These are phyloP conservation scores for Phyllosticta citriasiana DNA, from an alignment of 2,329 filamentous ascomycete species.

Conservation along the genomic window DNA sequence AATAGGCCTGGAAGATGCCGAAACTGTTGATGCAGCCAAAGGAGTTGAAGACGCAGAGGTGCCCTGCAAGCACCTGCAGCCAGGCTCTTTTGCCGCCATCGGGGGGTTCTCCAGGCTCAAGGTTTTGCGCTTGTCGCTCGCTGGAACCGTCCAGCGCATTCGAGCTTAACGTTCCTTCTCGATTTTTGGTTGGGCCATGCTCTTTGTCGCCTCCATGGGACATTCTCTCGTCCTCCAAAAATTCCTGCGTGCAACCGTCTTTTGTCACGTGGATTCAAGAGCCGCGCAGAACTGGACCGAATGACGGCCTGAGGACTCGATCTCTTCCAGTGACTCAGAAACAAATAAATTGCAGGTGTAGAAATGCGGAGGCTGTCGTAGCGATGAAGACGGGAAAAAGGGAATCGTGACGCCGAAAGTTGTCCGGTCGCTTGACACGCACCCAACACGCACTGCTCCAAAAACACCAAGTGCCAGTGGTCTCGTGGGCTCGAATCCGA, in stretches of 20 bases:
- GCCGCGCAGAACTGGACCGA: too few species aligned
- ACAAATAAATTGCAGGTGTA: too few species aligned
- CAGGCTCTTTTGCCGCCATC: conserved; percentile 8
- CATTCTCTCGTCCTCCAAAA: not conserved
- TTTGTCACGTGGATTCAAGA: too few species aligned
- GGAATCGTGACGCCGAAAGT: too few species aligned
- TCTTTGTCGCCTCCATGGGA: not conserved
- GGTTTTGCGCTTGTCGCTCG: not conserved
- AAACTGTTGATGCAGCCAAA: conserved; percentile 27
- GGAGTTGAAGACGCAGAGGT: conserved; percentile 12
- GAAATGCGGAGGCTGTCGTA: too few species aligned
- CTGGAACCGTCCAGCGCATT: not conserved
- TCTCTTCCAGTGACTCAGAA: too few species aligned
- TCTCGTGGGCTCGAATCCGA: not conserved
- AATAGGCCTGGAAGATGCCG: conserved; percentile 38
- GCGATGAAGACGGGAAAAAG: too few species aligned
- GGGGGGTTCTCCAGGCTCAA: not conserved
- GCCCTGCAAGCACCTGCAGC: conserved; percentile 11
- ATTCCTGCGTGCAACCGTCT: too few species aligned
- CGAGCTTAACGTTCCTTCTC: not conserved
- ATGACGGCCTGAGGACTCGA: too few species aligned
- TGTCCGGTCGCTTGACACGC: too few species aligned
- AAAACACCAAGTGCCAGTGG: too few species aligned
- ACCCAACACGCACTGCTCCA: too few species aligned
- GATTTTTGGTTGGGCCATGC: not conserved